Evolutionary conservation across 768 basidiomycete genomes (phyloP).

Genomic region (Naematelia aurantialba): DNA sequence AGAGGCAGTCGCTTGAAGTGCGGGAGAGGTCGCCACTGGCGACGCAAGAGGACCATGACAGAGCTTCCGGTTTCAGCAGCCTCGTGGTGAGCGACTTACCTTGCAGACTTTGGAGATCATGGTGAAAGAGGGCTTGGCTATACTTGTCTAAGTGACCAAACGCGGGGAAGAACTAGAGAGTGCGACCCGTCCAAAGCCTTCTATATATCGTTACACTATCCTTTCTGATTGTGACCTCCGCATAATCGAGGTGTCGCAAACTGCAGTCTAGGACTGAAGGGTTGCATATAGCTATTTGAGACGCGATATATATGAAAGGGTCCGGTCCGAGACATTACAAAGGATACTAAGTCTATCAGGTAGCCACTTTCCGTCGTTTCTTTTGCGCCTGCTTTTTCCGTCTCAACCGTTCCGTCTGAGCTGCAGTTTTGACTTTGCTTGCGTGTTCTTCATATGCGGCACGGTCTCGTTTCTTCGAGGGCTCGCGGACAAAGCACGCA

Average conservation of each 20-base stretch:
- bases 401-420: slow-evolving; percentile 26
- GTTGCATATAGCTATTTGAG: not conserved
- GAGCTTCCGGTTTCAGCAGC: slow-evolving; percentile 20
- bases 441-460: slow-evolving; percentile 8
- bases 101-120: slow-evolving; percentile 19
- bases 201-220: not conserved
- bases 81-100: slow-evolving; percentile 3
- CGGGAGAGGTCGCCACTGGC: slow-evolving; percentile 10
- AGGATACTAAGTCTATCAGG: not conserved
- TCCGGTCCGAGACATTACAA: slow-evolving; percentile 2
- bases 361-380: slow-evolving; percentile 24
- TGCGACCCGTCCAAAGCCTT: no score
- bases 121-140: not conserved
- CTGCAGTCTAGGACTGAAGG: not conserved
- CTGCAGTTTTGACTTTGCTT: slow-evolving; percentile 26
- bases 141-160: no score
- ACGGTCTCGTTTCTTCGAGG: slow-evolving; percentile 4
- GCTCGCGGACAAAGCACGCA: slow-evolving; percentile 68
- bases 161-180: no score
- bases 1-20: slow-evolving; percentile 13
- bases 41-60: slow-evolving; percentile 24
- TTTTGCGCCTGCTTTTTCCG: slow-evolving; percentile 42
- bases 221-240: not conserved
- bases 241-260: not conserved
- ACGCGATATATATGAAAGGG: not conserved